Base-by-base conservation (phyloP, 768 basidiomycete genomes). In the Rhizopogon salebrosus region DNA sequence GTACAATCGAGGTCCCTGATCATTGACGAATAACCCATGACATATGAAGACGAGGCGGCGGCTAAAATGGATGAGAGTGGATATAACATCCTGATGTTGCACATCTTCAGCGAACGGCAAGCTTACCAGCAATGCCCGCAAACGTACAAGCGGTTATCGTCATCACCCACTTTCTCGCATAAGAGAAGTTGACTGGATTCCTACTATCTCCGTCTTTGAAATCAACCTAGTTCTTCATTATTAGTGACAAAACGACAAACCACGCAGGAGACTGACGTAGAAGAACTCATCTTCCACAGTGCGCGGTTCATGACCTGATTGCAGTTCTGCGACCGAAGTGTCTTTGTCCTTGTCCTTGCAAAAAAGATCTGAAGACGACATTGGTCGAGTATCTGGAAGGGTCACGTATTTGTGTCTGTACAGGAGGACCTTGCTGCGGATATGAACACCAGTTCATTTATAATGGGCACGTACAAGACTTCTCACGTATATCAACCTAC, bases 21-120 rank as follows among this genome's bases (percentile, higher is more conserved):
- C 85, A 89, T 87, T 0, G 80, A 77, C 4, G 70, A 59, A 54
- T 77, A 70, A 1, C 87, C 86, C 60, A 81, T 62, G 24, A 75
- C 77, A 61, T 80, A 87, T 0, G 80, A 71, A 3, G 79, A 71
- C 4, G 75, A 72, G 3, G 75, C 70, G 0, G 77, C 74, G 35
- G 82, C 85, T 81, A 31, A 38, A 53, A 40, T 10, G 31, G 41
- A 43, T 0, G 26, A 48, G 49, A 62, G 10, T 48, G 48, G 5
- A 16, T 26, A 48, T n/a, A 18, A 41, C 41, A 54, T 6, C 14
- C 5, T 16, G 13, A 16, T 14, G 35, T 22, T 4, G 22, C 35
- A 4, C 16, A 18, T 1, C 13, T 37, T 10, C 9, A 35, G 4
- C 10, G 9, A 39, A 42, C 38, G 48, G 57, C 22, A 34, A 23